Percentiles rank a stretch among this genome's conserved stretches.
Evolutionary conservation across 2,329 filamentous ascomycete genomes (phyloP).

Genomic region (Bipolaris sorokiniana): DNA sequence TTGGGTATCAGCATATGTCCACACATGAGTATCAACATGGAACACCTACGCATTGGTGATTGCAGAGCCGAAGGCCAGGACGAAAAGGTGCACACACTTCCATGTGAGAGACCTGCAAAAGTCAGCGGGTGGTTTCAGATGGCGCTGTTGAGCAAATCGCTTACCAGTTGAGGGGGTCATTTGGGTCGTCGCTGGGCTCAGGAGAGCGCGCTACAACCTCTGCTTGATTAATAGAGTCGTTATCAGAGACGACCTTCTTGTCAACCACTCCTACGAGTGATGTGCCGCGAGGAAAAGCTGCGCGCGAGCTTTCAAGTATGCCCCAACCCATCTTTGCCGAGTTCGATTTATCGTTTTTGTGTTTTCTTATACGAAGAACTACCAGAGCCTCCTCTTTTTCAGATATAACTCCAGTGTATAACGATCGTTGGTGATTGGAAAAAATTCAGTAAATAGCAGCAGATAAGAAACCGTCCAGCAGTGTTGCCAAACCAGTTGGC

Average conservation of each 20-base stretch:
- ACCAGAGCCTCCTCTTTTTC: not conserved
- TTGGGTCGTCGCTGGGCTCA: conserved; percentile 12
- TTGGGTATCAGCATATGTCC: not conserved
- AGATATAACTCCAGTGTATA: not conserved
- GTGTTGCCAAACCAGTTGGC: conserved; percentile 16
- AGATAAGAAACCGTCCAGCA: conserved; percentile 17
- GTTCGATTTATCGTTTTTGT: not conserved
- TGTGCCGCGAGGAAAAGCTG: conserved; percentile 15
- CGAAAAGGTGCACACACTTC: conserved; percentile 16
- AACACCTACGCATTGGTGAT: conserved; percentile 19
- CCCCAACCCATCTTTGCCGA: conserved; percentile 17
- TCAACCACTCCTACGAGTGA: conserved; percentile 12
- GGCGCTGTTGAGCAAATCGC: not conserved
- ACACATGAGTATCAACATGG: not conserved
- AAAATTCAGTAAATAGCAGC: not conserved
- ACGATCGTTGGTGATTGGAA: not conserved
- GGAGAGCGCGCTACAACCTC: conserved; percentile 9
- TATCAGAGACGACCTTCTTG: conserved; percentile 7
- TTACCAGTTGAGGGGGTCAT: conserved; percentile 21
- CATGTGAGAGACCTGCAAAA: conserved; percentile 10
- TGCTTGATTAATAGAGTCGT: conserved; percentile 9
- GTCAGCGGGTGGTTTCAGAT: not conserved
- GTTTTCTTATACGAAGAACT: not conserved
- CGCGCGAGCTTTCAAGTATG: conserved; percentile 17
- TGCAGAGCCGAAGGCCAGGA: conserved; percentile 21